Evolutionary conservation across 768 basidiomycete species (phyloP).

Genomic region (Trametes cinnabarina): DNA sequence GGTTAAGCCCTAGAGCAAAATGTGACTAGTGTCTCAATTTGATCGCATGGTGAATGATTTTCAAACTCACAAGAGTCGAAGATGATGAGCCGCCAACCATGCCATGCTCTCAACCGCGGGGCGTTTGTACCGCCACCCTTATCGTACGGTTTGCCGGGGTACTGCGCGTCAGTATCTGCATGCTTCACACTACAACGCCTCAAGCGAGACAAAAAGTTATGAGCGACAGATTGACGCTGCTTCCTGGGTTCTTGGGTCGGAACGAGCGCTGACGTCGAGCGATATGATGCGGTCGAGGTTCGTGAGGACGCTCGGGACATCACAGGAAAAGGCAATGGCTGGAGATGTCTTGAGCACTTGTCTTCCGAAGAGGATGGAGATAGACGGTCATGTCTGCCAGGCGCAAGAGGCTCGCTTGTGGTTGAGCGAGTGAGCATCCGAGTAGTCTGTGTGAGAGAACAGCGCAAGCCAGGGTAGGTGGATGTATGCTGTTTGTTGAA

Average conservation of each 20-base stretch:
- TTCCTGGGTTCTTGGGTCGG: neutral
- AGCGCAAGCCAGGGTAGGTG: neutral
- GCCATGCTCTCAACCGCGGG: slow-evolving; percentile 26
- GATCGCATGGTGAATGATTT: neutral
- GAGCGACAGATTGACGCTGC: neutral
- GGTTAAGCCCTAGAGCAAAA: slow-evolving; percentile 54
- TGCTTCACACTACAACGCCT: neutral
- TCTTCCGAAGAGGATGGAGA: slow-evolving; percentile 15
- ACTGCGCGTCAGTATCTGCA: slow-evolving; percentile 4
- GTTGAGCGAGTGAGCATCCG: slow-evolving; percentile 16
- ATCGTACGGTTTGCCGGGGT: slow-evolving; percentile 5
- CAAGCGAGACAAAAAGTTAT: slow-evolving; percentile 5
- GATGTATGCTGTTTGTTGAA: slow-evolving; percentile 4
- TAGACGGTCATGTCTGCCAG: slow-evolving; percentile 2
- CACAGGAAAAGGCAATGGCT: slow-evolving; percentile 12
- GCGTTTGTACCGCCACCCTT: slow-evolving; percentile 5
- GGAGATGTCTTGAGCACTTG: slow-evolving; percentile 8
- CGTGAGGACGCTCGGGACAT: slow-evolving; percentile 21
- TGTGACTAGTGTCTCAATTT: neutral
- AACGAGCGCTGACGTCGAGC: slow-evolving; percentile 24
- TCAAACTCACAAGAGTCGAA: slow-evolving; percentile 54
- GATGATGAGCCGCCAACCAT: slow-evolving; percentile 55
- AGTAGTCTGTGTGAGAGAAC: slow-evolving; percentile 16
- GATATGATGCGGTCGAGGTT: slow-evolving; percentile 22
- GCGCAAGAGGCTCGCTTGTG: slow-evolving; percentile 18